Base-by-base conservation (phyloP, 139 green algal species). In the Coelastrella sp. region DNA sequence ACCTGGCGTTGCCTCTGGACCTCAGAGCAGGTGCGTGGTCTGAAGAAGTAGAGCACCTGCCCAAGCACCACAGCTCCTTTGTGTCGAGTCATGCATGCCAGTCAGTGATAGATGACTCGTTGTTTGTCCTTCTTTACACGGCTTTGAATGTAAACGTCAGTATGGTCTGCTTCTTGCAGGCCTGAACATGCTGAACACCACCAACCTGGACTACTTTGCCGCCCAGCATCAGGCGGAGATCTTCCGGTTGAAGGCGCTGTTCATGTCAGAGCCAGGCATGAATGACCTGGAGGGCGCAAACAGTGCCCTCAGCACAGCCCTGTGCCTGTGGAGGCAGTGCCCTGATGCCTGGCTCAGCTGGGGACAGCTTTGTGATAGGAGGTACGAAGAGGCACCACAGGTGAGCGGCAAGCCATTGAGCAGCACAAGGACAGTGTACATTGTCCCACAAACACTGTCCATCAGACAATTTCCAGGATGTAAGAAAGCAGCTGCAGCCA, bases 181-280 rank as follows among this genome's bases (percentile, higher is more conserved):
- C 17, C 90, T 99, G 19, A 98, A 98, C 93, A 94, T 99, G 76
- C 95, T 99, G 87, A 97, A 96, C 91, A 96, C 94, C 35, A 99
- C 96, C 65, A 99, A 99, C 91, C 95, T 99, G 70, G 97, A 99
- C 84, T 99, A 99, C 95, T 99, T 99, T 92, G 87, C 94, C 83
- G 80, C 90, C 4, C 90, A 92, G n/a, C 91, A 94, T 90, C 70
- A 80, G 74, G 74, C 74, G 14, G 74, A 80, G 74, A 80, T 80
- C 74, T 80, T 80, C 74, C 74, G 25, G 9, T 10, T 88, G 19
- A 88, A 82, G 49, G 84, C 84, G 5, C 49, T 88, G 84, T 88
- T 88, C 84, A 88, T 88, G 84, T 35, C 84, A 14, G 68, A 88
- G 49, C 84, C 84, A 17, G 90, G 84, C 6, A 78, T 94, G 85